These are phyloP conservation scores for Cyclotella choctawhatcheeana DNA, from an alignment of 108 stramenopile genomes.

Conservation along the genomic window DNA sequence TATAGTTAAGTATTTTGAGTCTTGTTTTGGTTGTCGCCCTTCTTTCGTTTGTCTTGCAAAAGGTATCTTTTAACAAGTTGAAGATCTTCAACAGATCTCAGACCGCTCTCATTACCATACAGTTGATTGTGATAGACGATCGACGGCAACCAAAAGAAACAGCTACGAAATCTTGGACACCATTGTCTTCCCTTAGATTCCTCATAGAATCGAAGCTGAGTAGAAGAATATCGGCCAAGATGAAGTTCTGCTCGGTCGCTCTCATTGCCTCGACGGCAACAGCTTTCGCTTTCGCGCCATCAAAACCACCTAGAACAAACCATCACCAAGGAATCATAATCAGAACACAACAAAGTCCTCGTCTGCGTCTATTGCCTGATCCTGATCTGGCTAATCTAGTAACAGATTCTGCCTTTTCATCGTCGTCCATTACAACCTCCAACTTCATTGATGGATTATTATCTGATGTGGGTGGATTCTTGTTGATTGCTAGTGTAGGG, in stretches of 20 bases:
- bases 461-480: neutral
- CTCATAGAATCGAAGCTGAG: neutral
- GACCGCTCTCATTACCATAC: too few species aligned
- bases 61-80: too few species aligned
- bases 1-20: too few species aligned
- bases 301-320: neutral
- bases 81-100: too few species aligned
- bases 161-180: too few species aligned
- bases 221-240: neutral
- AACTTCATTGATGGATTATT: conserved; percentile 7
- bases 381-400: neutral
- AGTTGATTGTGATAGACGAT: too few species aligned
- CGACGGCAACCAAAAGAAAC: too few species aligned
- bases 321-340: neutral
- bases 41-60: too few species aligned
- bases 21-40: too few species aligned
- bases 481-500: conserved; percentile 6
- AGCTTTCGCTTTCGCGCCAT: neutral
- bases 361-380: conserved; percentile 4
- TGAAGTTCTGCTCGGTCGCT: conserved; percentile 3
- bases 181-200: too few species aligned
- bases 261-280: neutral
- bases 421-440: conserved; percentile 10
- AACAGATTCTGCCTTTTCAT: conserved; percentile 8
- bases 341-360: neutral